phyloP scores from a whole-genome alignment of 2,329 filamentous ascomycete species.

The Colletotrichum sp. region DNA sequence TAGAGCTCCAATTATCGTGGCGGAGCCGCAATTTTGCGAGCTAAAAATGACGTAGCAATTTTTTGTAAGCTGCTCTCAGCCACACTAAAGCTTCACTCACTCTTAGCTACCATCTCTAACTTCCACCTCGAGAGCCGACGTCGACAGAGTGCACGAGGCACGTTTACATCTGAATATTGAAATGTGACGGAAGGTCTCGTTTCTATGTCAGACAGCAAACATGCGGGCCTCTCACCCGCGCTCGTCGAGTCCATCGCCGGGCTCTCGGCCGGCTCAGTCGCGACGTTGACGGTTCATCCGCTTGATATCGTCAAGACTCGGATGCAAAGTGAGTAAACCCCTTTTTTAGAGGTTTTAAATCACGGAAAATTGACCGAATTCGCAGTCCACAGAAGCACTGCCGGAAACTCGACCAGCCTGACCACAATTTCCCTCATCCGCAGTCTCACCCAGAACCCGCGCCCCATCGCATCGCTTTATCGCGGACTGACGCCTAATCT shows the following conservation, averaged over 20 bases:
- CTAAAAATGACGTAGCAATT: conserved; percentile 19
- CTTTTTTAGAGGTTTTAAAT: not conserved
- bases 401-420: conserved; percentile 41
- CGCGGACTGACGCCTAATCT: conserved; percentile 90
- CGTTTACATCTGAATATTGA: not conserved
- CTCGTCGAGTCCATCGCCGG: conserved; percentile 88
- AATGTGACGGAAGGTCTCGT: conserved; percentile 19
- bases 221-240: conserved; percentile 74
- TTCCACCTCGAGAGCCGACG: not conserved
- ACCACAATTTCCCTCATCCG: conserved; percentile 60
- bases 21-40: conserved; percentile 14
- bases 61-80: conserved; percentile 1
- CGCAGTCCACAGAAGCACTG: conserved; percentile 56
- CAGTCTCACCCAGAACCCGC: conserved; percentile 52
- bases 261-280: conserved; percentile 84
- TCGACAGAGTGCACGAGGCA: not conserved
- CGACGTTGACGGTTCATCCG: conserved; percentile 88
- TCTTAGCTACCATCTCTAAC: not conserved
- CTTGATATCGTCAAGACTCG: conserved; percentile 97
- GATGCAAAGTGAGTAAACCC: conserved; percentile 72
- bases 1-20: conserved; percentile 1
- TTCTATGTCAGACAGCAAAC: conserved; percentile 52
- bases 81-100: conserved; percentile 2
- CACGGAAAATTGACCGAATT: not conserved
- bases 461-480: conserved; percentile 76